Evolutionary conservation across 169 alveolate genomes (phyloP), one percentile per base, ranked within the genome.

Genomic region (Eimeria mitis): DNA sequence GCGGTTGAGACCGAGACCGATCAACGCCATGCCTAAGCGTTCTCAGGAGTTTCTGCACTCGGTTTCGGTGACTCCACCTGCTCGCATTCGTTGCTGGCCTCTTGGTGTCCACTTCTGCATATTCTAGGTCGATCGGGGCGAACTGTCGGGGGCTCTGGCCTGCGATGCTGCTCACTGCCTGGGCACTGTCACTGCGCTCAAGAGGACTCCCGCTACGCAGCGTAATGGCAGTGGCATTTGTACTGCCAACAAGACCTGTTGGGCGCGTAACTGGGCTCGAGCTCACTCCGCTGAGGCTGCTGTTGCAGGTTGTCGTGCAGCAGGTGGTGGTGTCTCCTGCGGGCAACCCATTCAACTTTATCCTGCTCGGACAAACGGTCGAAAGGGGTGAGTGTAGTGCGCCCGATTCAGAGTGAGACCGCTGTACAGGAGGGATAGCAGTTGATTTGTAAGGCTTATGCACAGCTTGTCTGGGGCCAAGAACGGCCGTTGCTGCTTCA

Each of bases 171-270:
- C 92, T 63, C 31, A 61, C 92, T 31, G 92, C 92, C 63, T 42
- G 92, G 52, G 92, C 81, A 31, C 92, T 85, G 52, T 56, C 92
- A 49, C 92, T 85, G 92, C 90, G 90, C 75, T 83, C 76, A 54
- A 52, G 34, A 56, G 73, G 68, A 25, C 76, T 83, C 40, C 73
- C 92, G 61, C 81, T 61, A 40, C 61, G 5, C 52, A 37, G 47
- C 61, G 92, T 63, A 31, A 85, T 61, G 61, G 92, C 52, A 37
- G n/a, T 68, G 49, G 88, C 88, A 28, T 52, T 78, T 28, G 47
- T 40, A 16, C 68, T 16, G 14, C 28, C 68, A 25, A 65, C 54
- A 49, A 78, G 44, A 14, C 88, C 88, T 34, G 88, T 78, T 78
- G 92, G 63, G 44, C 65, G 40, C 42, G 70, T 42, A 16, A 56